These are phyloP conservation scores for Rutidosis leptorrhynchoides DNA, from an alignment of 129 eudicot genomes.

Conservation along the genomic window DNA sequence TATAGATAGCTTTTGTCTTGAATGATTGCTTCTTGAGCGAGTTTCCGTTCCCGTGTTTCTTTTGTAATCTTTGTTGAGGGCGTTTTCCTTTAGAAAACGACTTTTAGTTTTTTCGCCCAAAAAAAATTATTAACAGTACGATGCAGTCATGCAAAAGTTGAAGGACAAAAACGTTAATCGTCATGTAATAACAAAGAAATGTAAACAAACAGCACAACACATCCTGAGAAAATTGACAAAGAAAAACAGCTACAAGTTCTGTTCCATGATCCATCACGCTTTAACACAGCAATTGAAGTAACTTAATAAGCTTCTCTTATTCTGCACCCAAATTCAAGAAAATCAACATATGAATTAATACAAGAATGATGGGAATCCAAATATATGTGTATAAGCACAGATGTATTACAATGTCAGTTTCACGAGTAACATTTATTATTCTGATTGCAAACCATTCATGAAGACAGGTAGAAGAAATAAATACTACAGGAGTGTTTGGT, in stretches of 20 bases:
- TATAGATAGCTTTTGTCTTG: too few species aligned
- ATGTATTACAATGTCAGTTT: background rate
- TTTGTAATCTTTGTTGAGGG: too few species aligned
- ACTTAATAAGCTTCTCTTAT: constrained; percentile 53
- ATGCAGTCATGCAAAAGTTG: constrained; percentile 19
- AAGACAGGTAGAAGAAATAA: background rate
- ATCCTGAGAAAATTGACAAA: background rate
- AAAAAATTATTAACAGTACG: too few species aligned
- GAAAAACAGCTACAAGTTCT: constrained; percentile 3
- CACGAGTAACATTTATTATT: background rate
- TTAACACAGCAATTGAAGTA: constrained; percentile 69
- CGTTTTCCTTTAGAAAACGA: too few species aligned
- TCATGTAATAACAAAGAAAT: constrained; percentile 22
- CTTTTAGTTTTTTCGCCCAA: too few species aligned
- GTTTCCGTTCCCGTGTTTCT: too few species aligned
- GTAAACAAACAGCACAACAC: constrained; percentile 14
- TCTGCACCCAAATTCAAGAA: constrained; percentile 37
- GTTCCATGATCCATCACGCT: constrained; percentile 34
- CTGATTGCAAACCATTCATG: background rate
- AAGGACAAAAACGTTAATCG: constrained; percentile 16
- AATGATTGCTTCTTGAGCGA: too few species aligned
- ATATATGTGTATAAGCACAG: too few species aligned
- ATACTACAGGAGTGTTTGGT: background rate
- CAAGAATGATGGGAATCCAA: background rate
- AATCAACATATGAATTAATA: background rate